Base-by-base conservation (phyloP, 2,329 filamentous ascomycete species). In the Niveomyces coronatus region DNA sequence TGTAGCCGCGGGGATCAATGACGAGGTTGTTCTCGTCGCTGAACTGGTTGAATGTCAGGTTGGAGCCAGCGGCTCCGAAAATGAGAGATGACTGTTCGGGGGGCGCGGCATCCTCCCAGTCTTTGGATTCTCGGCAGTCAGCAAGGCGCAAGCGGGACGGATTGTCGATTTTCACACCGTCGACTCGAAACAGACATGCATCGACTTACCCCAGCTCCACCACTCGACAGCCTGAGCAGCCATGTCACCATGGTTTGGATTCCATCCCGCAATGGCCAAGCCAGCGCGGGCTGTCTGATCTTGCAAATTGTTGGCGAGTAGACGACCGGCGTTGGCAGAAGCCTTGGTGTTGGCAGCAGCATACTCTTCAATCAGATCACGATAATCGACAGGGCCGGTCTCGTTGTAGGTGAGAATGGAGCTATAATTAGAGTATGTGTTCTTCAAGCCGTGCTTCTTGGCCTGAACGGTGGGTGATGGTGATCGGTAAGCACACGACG, bases 11-110 rank as follows among this genome's bases (percentile, higher is more conserved):
- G 30, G 68, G 67, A 42, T 83, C 79, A 22, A 64, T 57, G 28
- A 79, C 75, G 20, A 74, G 70, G 44, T 79, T 74, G 52, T 78
- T 79, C 14, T 67, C 67, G 13, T 76, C 67, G n/a, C 68, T 68
- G 53, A 68, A 82, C 41, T 77, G 69, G 43, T 76, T 69, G 47
- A 76, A 80, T 0, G 75, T 78, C 8, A 75, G 57, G 48, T 82
- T 82, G 31, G 72, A 65, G 3, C 63, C 68, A 1, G 71, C 65
- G 11, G 68, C 59, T 1, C 71, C 72, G 41, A 72, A 80, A 14
- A 74, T 56, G 18, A 74, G 60, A 1, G 69, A 71, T 15, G 65
- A 69, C 33, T 71, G 57, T 35, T 79, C 74, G 0, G 78, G 78
- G 1, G 67, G 55, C 43, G n/a, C 17, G 4, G 41, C 37, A 31